Percentiles rank a stretch among this genome's conserved stretches.
phyloP scores from a whole-genome alignment of 306 rosid species.

The Cicer cuneatum region DNA sequence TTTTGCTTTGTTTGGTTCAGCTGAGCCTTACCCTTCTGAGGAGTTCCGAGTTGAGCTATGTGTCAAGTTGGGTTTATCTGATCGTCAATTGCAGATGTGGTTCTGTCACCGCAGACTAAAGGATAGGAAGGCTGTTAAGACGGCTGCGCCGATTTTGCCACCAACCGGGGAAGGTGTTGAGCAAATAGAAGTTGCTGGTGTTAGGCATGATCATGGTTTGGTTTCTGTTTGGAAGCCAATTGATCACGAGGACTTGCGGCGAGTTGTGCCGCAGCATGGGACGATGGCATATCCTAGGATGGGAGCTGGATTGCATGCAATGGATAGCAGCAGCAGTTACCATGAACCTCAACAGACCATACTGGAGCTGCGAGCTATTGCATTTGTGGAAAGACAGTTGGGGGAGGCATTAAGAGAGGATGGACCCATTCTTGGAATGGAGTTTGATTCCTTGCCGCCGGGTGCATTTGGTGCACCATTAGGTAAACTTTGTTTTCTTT shows the following conservation, averaged over 20 bases:
- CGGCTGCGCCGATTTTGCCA: background rate
- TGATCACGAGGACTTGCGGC: constrained; percentile 47
- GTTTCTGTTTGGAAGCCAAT: constrained; percentile 46
- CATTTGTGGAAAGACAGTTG: constrained; percentile 75
- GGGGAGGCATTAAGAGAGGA: constrained; percentile 71
- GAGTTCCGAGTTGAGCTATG: constrained; percentile 64
- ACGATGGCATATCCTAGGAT: constrained; percentile 49
- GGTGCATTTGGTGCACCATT: constrained; percentile 75
- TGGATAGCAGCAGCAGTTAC: constrained; percentile 44
- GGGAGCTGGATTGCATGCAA: constrained; percentile 49
- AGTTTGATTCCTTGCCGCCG: constrained; percentile 80
- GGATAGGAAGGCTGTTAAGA: constrained; percentile 56
- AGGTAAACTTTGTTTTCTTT: constrained; percentile 56
- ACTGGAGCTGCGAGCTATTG: constrained; percentile 63
- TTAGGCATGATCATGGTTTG: constrained; percentile 43
- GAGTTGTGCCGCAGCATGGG: constrained; percentile 44
- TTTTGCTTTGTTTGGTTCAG: constrained; percentile 47
- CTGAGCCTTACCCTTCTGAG: constrained; percentile 69
- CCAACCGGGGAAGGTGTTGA: constrained; percentile 47
- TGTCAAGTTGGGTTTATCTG: constrained; percentile 62
- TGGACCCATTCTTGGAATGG: constrained; percentile 79
- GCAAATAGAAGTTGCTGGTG: constrained; percentile 45
- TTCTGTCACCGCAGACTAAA: constrained; percentile 81
- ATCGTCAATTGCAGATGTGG: constrained; percentile 91
- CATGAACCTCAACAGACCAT: constrained; percentile 54